Evolutionary conservation across 1,284 basidiomycete species (phyloP), one percentile per base, ranked within the genome.

Genomic region (Apiotrichum veenhuisii): DNA sequence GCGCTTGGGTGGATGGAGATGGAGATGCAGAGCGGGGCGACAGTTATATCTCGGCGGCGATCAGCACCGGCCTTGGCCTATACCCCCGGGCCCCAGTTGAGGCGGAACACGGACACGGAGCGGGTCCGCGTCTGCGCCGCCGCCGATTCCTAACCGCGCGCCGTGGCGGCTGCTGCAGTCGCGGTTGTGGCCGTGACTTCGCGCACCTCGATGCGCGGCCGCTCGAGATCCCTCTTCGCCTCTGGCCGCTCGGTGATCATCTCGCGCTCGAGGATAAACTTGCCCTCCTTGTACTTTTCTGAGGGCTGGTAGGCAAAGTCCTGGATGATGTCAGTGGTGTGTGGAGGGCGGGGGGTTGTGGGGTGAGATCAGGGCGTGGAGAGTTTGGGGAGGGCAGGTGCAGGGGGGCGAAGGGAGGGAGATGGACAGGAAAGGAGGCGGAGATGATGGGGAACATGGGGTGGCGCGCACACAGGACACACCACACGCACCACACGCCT

Each of bases 241-340:
- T 75, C 73, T 11, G 68, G 64, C 30, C 63, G 66, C 59, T 80
- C 78, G 22, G 62, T 65, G 67, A 94, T 86, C 69, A 93, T 82
- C 71, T 89, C 89, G 70, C 90, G 87, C 78, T 98, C 95, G 58
- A 98, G 87, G 74, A 98, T 98, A 76, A 85, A 97, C 80, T 94
- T 94, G 74, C 92, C 92, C 80, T 98, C 95, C 76, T 98, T 98
- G 83, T 98, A 98, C 77, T 90, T 92, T 81, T 98, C 94, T 15
- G 84, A 82, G 10, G 81, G 71, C 70, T 96, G 92, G 73, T 87
- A 97, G 8, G 95, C 95, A 55, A 84, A 84, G 75, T 96, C 94
- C 94, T 96, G 70, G 44, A 18, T 7, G 15, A n/a, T 3, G 38
- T 45, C 23, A 42, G 30, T 20, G 25, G 36, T 4, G 15, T 37